phyloP scores from a whole-genome alignment of 352 stramenopile species.

The Pythium folliculosum region DNA sequence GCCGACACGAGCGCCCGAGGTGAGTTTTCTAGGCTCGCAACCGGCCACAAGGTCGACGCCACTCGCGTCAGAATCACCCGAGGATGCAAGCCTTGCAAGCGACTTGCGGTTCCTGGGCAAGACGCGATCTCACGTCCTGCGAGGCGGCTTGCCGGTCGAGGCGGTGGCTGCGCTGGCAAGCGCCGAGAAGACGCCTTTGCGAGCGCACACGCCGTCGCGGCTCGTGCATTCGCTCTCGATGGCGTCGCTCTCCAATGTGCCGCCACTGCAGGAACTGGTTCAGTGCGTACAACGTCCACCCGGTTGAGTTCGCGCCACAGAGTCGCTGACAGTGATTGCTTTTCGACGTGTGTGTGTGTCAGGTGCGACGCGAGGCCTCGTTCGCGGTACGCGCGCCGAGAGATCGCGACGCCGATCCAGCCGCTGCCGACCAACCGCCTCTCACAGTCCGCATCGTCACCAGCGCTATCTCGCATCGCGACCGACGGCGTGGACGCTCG shows the following conservation, averaged over 20 bases:
- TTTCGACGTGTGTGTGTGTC: not conserved
- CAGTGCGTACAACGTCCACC: constrained; percentile 5
- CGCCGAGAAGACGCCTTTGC: not conserved
- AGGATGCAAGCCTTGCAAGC: not conserved
- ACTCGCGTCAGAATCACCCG: not conserved
- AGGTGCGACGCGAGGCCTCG: constrained; percentile 50
- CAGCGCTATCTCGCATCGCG: not conserved
- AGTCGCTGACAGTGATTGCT: not conserved
- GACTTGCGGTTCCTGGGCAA: not conserved
- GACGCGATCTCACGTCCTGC: constrained; percentile 7
- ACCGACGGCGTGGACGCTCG: not conserved
- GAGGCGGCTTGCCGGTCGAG: constrained; percentile 10
- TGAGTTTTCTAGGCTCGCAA: not conserved
- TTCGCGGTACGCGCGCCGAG: constrained; percentile 56
- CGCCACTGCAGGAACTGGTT: constrained; percentile 19
- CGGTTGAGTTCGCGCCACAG: not conserved
- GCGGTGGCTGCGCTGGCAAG: not conserved
- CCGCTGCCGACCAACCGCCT: constrained; percentile 40
- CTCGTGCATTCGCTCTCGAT: not conserved
- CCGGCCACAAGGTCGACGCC: not conserved
- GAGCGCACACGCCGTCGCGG: not conserved
- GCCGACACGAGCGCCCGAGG: not conserved
- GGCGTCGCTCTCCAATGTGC: not conserved
- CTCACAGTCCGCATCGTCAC: constrained; percentile 28
- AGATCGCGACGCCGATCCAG: constrained; percentile 33